These are phyloP conservation scores for Bimuria novae-zelandiae DNA, from an alignment of 2,329 filamentous ascomycete species.

Conservation along the genomic window DNA sequence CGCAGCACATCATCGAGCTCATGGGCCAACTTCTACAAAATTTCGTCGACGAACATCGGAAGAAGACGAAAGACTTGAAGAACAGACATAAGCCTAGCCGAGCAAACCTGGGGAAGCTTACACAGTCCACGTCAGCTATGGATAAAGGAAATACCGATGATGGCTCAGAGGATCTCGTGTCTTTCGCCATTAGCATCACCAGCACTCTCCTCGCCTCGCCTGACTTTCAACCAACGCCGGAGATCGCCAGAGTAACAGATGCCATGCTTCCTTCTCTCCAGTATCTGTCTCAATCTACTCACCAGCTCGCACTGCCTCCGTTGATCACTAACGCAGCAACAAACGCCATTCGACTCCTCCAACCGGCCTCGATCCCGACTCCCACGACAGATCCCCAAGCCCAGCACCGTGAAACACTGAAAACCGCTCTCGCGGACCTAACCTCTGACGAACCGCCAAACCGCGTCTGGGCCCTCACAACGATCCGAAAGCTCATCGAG, in stretches of 20 bases:
- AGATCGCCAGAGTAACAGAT: conserved; percentile 20
- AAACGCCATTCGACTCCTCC: conserved; percentile 56
- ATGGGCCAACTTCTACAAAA: conserved; percentile 62
- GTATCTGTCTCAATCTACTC: conserved; percentile 26
- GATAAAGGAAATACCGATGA: conserved; percentile 11
- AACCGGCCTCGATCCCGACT: conserved; percentile 59
- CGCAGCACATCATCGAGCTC: conserved; percentile 67
- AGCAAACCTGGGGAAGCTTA: conserved; percentile 31
- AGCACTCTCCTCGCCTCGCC: conserved; percentile 42
- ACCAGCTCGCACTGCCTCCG: conserved; percentile 16
- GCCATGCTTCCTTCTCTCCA: conserved; percentile 23
- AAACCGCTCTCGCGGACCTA: conserved; percentile 31
- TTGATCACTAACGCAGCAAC: conserved; percentile 32
- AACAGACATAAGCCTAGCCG: conserved; percentile 28
- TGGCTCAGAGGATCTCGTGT: conserved; percentile 44
- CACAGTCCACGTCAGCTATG: conserved; percentile 16
- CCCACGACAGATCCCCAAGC: conserved; percentile 57
- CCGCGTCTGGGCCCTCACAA: conserved; percentile 43
- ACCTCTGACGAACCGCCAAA: conserved; percentile 43
- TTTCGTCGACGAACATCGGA: conserved; percentile 48
- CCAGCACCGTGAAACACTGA: conserved; percentile 43
- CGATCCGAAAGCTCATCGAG: conserved; percentile 54
- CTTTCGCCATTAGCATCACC: conserved; percentile 49
- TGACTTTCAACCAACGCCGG: conserved; percentile 37
- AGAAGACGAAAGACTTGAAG: conserved; percentile 46